Percentiles rank a stretch among this genome's conserved stretches.
phyloP scores from a whole-genome alignment of 371 early-diverging fungal species.

The Nosema muscidifuracis region DNA sequence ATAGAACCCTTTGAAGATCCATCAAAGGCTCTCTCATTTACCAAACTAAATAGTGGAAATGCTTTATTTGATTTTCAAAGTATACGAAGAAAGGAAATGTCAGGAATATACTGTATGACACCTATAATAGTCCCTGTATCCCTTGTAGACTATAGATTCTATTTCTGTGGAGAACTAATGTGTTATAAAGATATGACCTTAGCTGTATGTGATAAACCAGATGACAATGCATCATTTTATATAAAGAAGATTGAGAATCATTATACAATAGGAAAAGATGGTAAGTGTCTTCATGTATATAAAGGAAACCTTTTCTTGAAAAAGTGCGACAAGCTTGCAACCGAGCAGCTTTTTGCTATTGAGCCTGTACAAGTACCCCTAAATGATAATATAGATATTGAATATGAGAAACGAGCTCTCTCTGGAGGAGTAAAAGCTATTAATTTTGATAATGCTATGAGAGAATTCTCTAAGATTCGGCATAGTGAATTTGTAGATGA shows the following conservation, averaged over 20 bases:
- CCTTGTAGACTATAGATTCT: background rate
- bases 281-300: background rate
- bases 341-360: background rate
- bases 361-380: background rate
- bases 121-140: constrained; percentile 2
- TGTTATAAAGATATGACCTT: background rate
- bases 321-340: background rate
- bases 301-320: constrained; percentile 5
- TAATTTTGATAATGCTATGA: background rate
- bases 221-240: background rate
- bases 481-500: constrained; percentile 3
- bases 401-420: background rate
- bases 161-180: constrained; percentile 15
- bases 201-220: background rate
- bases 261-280: constrained; percentile 1
- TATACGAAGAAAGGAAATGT: background rate
- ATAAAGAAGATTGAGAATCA: background rate
- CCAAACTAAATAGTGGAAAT: background rate
- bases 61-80: background rate
- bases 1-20: background rate
- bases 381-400: constrained; percentile 2
- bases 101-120: background rate
- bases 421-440: background rate
- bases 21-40: background rate
- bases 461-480: background rate